A percentile compares a stretch with the other conserved stretches of the same genome.
Evolutionary conservation across 345 rosid genomes (phyloP).

Genomic region (Raphanus raphanistrum): DNA sequence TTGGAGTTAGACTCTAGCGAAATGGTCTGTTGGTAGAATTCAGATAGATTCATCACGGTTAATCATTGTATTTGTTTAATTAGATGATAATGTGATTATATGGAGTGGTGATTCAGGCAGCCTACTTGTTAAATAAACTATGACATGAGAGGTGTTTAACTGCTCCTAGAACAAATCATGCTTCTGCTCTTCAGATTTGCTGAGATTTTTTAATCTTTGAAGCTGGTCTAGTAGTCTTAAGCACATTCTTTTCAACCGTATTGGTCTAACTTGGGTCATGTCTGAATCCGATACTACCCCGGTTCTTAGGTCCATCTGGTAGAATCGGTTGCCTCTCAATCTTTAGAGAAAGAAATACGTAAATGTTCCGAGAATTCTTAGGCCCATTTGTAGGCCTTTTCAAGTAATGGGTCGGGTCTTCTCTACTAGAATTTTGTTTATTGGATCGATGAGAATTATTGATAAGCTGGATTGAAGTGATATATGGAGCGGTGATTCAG

Average conservation of each 20-base stretch:
- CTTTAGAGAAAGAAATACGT: neutral
- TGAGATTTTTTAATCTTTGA: conserved; percentile 63
- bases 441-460: neutral
- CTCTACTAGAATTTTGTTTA: neutral
- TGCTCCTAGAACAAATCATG: conserved; percentile 56
- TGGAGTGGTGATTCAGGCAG: conserved; percentile 87
- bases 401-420: neutral
- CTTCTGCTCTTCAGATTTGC: conserved; percentile 92
- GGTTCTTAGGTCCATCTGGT: neutral
- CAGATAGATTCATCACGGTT: no score
- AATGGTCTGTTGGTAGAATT: conserved; percentile 15
- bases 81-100: neutral
- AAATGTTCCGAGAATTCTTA: neutral
- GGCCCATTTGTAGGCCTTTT: neutral
- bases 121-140: conserved; percentile 45
- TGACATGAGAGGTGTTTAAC: conserved; percentile 74
- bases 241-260: conserved; percentile 37
- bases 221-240: conserved; percentile 85
- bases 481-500: conserved; percentile 71
- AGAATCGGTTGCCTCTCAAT: neutral
- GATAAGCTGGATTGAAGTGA: neutral
- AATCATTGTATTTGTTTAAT: neutral
- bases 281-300: neutral
- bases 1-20: conserved; percentile 44
- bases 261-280: neutral